These are phyloP conservation scores for Botrytis medusae DNA, from an alignment of 2,329 filamentous ascomycete species.

Conservation along the genomic window DNA sequence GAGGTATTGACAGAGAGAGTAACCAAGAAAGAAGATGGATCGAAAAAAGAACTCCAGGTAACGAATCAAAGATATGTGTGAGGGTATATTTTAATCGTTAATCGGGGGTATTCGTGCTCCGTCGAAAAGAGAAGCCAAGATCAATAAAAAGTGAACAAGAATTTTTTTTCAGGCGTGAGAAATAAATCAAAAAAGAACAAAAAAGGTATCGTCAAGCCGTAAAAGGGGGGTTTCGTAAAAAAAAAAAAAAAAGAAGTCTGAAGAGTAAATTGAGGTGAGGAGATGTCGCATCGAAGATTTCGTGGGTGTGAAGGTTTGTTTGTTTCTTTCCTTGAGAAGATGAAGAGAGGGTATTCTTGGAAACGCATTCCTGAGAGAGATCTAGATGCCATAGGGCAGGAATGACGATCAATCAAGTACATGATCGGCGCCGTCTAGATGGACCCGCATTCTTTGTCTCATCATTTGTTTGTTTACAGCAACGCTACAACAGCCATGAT, in stretches of 20 bases:
- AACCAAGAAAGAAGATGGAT: neutral
- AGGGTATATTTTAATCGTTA: slow-evolving; percentile 16
- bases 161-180: neutral
- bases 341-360: neutral
- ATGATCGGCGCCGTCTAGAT: neutral
- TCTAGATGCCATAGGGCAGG: neutral
- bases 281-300: slow-evolving; percentile 21
- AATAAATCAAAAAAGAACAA: neutral
- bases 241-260: neutral
- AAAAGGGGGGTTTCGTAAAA: neutral
- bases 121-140: neutral
- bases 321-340: neutral
- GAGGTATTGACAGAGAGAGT: neutral
- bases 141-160: neutral
- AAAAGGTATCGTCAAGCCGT: slow-evolving; percentile 18
- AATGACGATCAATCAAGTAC: neutral
- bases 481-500: slow-evolving; percentile 9
- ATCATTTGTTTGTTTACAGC: slow-evolving; percentile 12
- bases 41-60: slow-evolving; percentile 18
- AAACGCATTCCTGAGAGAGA: slow-evolving; percentile 13
- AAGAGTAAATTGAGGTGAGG: neutral
- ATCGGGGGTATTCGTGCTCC: slow-evolving; percentile 18
- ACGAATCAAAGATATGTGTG: slow-evolving; percentile 21
- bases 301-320: neutral
- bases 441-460: slow-evolving; percentile 18